phyloP scores from a whole-genome alignment of 2,329 filamentous ascomycete genomes.

The Aspergillus sp. region DNA sequence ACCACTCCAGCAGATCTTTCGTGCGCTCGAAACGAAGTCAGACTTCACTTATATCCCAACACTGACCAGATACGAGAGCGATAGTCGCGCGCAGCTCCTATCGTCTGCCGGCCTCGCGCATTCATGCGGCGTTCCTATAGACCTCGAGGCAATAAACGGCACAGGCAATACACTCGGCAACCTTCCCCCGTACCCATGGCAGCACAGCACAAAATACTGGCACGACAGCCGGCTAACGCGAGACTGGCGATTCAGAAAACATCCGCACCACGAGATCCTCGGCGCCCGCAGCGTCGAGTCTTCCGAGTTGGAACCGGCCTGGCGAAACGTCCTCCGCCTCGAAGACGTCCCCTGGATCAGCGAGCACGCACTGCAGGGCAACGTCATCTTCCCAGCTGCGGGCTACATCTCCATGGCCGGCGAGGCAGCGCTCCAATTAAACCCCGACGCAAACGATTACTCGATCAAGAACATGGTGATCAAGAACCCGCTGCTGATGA shows the following conservation, averaged over 20 bases:
- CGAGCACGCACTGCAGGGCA: slow-evolving; percentile 32
- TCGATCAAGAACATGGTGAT: slow-evolving; percentile 22
- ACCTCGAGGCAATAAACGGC: slow-evolving; percentile 1
- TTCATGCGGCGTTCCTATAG: slow-evolving; percentile 4
- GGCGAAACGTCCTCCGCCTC: slow-evolving; percentile 33
- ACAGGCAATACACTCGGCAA: slow-evolving; percentile 21
- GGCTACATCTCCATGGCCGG: slow-evolving; percentile 32
- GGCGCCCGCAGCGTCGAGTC: slow-evolving; percentile 32
- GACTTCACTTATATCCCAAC: neutral
- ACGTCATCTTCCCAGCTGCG: slow-evolving; percentile 31
- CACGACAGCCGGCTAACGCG: slow-evolving; percentile 23
- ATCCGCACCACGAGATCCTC: slow-evolving; percentile 34
- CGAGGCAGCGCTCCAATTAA: slow-evolving; percentile 27
- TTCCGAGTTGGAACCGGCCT: slow-evolving; percentile 28
- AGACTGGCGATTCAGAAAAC: slow-evolving; percentile 28
- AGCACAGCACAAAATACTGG: slow-evolving; percentile 25
- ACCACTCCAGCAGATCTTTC: slow-evolving; percentile 30
- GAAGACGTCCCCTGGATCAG: slow-evolving; percentile 35
- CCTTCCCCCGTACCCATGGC: slow-evolving; percentile 29
- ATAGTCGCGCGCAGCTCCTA: slow-evolving; percentile 12
- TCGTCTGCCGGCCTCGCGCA: neutral
- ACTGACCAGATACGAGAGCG: neutral
- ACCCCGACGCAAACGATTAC: slow-evolving; percentile 12
- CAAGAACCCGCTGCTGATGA: slow-evolving; percentile 6
- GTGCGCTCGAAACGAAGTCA: neutral